A percentile compares a stretch with the other conserved stretches of the same genome.
Conservation (phyloP, 129 eudicot species). For the Ambrosia trifida region DNA sequence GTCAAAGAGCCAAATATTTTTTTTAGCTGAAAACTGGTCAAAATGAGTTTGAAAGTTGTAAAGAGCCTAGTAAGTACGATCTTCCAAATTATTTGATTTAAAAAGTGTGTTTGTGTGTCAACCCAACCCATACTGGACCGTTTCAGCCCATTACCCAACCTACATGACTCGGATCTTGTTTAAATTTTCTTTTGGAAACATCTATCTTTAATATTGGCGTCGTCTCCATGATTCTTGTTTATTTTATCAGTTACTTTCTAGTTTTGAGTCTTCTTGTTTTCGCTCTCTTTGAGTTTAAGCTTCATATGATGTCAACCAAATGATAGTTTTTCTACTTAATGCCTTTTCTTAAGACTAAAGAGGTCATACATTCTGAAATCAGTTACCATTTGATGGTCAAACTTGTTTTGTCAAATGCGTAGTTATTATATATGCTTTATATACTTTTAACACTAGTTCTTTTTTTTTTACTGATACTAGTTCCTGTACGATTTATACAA, state of each 20-base stretch:
- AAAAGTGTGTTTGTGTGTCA: neutral
- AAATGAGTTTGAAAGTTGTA: neutral
- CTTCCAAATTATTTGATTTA: neutral
- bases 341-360: too few relatives aligned
- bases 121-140: neutral
- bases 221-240: too few relatives aligned
- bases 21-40: neutral
- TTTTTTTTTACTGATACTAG: neutral
- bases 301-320: too few relatives aligned
- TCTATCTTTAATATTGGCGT: too few relatives aligned
- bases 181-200: too few relatives aligned
- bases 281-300: too few relatives aligned
- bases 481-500: neutral
- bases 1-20: neutral
- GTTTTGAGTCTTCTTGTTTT: too few relatives aligned
- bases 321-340: too few relatives aligned
- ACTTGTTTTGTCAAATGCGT: slow-evolving; percentile 6
- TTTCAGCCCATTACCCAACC: neutral
- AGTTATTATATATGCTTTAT: neutral
- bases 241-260: too few relatives aligned
- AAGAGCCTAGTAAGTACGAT: neutral
- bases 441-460: neutral
- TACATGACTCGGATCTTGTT: neutral
- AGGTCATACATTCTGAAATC: too few relatives aligned
- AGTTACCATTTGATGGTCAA: neutral